Evolutionary conservation across 768 basidiomycete genomes (phyloP).

Genomic region (Calocera cornea): DNA sequence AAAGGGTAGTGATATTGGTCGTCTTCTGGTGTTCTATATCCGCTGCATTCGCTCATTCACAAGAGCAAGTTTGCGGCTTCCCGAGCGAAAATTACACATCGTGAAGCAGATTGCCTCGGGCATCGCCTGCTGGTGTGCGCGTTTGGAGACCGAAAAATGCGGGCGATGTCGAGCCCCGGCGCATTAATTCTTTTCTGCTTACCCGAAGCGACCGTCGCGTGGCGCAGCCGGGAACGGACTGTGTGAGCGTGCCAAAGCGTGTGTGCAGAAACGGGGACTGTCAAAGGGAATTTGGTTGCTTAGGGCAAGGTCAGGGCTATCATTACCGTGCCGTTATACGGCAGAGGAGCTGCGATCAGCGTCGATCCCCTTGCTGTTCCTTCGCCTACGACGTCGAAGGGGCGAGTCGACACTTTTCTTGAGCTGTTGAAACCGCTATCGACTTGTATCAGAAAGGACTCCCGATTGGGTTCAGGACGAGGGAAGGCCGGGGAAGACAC

Average conservation of each 20-base stretch:
- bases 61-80: not conserved
- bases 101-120: not conserved
- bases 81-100: not conserved
- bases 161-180: not conserved
- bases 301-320: slow-evolving; percentile 6
- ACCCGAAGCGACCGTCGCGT: not conserved
- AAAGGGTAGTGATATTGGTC: not conserved
- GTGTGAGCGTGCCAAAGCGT: not conserved
- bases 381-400: not conserved
- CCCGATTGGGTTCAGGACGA: not conserved
- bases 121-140: not conserved
- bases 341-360: not conserved
- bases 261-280: not conserved
- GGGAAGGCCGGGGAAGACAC: not conserved
- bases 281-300: slow-evolving; percentile 3
- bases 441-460: not conserved
- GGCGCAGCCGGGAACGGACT: not conserved
- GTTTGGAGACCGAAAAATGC: not conserved
- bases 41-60: not conserved
- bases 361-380: not conserved
- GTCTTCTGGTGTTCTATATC: slow-evolving; percentile 1
- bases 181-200: not conserved
- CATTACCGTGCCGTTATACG: not conserved
- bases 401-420: not conserved
- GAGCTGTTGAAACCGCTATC: not conserved